A percentile compares a stretch with the other conserved stretches of the same genome.
Evolutionary conservation across 225 moss, liverwort and hornwort genomes (phyloP).

Genomic region (Rhytidiadelphus loreus): DNA sequence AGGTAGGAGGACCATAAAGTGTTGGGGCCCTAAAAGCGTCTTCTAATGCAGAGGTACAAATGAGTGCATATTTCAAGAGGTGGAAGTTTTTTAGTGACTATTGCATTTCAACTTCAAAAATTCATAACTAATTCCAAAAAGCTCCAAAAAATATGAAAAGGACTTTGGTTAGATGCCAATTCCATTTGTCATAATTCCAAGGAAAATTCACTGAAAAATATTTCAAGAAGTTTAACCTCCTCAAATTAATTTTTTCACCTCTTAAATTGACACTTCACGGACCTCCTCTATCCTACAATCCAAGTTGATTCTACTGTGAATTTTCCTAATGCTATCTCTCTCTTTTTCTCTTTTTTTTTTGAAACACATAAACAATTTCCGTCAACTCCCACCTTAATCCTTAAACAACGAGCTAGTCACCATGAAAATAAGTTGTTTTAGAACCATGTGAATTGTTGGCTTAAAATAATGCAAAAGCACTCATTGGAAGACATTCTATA

Average conservation of each 20-base stretch:
- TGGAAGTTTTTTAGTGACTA: not conserved
- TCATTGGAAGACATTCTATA: no score
- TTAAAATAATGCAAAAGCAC: no score
- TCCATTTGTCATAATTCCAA: no score
- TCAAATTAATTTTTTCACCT: not conserved
- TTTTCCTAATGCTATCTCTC: no score
- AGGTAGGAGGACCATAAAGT: not conserved
- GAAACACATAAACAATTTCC: no score
- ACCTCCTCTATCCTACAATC: no score
- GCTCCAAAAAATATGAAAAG: not conserved
- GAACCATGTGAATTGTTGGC: no score
- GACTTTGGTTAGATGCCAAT: not conserved
- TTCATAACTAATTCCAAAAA: not conserved
- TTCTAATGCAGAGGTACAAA: not conserved
- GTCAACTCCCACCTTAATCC: no score
- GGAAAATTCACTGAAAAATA: not conserved
- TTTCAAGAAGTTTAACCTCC: not conserved
- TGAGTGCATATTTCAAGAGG: not conserved
- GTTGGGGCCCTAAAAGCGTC: rapidly evolving
- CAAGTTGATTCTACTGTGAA: no score
- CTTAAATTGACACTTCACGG: not conserved
- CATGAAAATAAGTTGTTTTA: no score
- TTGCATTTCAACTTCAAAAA: not conserved
- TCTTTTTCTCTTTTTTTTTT: no score
- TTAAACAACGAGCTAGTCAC: no score